A percentile compares a stretch with the other conserved stretches of the same genome.
Conservation (phyloP, 2,329 filamentous ascomycete species). For the Verticillium klebahnii region DNA sequence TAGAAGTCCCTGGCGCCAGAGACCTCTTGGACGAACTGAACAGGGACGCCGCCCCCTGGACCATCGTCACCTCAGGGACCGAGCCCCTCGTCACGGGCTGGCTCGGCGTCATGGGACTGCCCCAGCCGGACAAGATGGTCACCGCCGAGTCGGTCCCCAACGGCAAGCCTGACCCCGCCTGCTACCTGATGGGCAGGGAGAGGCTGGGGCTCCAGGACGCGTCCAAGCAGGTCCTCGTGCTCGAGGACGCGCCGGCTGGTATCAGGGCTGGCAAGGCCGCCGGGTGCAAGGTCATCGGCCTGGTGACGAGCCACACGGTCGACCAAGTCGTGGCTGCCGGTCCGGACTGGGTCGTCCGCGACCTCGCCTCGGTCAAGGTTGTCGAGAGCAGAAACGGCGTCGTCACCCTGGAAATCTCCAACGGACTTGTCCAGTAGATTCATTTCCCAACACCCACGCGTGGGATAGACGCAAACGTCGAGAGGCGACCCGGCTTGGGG, state of each 20-base stretch:
- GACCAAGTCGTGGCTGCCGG: constrained; percentile 67
- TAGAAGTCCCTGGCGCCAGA: constrained; percentile 81
- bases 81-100: constrained; percentile 65
- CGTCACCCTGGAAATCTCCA: constrained; percentile 62
- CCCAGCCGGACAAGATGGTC: constrained; percentile 61
- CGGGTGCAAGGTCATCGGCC: constrained; percentile 77
- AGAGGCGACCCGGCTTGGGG: too few species aligned
- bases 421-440: constrained; percentile 40
- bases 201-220: constrained; percentile 49
- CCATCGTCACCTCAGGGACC: constrained; percentile 78
- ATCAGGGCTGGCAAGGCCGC: constrained; percentile 80
- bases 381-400: constrained; percentile 50
- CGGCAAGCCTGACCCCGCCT: constrained; percentile 74
- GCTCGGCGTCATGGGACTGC: constrained; percentile 62
- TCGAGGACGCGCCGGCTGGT: constrained; percentile 87
- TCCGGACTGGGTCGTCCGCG: constrained; percentile 84
- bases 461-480: too few species aligned
- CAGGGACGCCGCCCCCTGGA: constrained; percentile 64
- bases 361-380: constrained; percentile 70
- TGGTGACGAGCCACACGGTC: constrained; percentile 77
- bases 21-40: constrained; percentile 64
- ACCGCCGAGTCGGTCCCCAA: constrained; percentile 70
- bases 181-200: constrained; percentile 65
- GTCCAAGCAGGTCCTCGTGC: constrained; percentile 59
- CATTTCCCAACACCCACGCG: neutral